Percentiles rank a stretch among this genome's conserved stretches.
These are phyloP conservation scores for Lodderomyces jiufengensis DNA, from an alignment of 1,139 yeast genomes.

Conservation along the genomic window DNA sequence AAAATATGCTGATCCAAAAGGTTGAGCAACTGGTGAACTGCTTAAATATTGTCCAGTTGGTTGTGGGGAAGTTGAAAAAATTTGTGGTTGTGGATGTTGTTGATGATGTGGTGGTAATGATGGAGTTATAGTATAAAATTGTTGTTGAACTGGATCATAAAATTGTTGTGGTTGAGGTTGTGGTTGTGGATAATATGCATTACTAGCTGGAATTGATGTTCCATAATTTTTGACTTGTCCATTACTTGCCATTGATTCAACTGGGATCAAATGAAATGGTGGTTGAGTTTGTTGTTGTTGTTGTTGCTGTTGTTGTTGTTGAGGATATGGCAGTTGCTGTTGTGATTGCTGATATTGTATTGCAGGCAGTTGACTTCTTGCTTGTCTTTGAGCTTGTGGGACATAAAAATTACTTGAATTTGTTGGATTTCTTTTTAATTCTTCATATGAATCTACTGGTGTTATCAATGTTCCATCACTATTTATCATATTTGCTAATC, in stretches of 20 bases:
- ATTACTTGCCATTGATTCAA: constrained; percentile 11
- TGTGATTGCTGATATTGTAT: constrained; percentile 12
- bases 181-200: constrained; percentile 18
- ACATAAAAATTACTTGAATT: constrained; percentile 3
- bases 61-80: constrained; percentile 40
- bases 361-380: constrained; percentile 10
- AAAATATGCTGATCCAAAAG: constrained; percentile 9
- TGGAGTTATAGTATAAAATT: constrained; percentile 43
- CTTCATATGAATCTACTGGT: constrained; percentile 34
- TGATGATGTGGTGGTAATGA: constrained; percentile 14
- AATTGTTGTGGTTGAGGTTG: constrained; percentile 36
- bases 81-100: constrained; percentile 33
- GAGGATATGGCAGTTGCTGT: constrained; percentile 3
- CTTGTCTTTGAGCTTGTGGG: constrained; percentile 3
- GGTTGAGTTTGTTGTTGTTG: constrained; percentile 12
- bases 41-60: constrained; percentile 16
- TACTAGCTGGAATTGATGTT: constrained; percentile 18
- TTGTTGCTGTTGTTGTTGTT: constrained; percentile 11
- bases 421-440: constrained; percentile 10
- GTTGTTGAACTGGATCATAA: constrained; percentile 47
- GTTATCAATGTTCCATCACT: constrained; percentile 49
- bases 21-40: constrained; percentile 10
- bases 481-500: constrained; percentile 42
- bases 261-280: constrained; percentile 15
- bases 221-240: constrained; percentile 7